phyloP scores from a whole-genome alignment of 2,329 filamentous ascomycete genomes.

The Neodidymelliopsis sp. region DNA sequence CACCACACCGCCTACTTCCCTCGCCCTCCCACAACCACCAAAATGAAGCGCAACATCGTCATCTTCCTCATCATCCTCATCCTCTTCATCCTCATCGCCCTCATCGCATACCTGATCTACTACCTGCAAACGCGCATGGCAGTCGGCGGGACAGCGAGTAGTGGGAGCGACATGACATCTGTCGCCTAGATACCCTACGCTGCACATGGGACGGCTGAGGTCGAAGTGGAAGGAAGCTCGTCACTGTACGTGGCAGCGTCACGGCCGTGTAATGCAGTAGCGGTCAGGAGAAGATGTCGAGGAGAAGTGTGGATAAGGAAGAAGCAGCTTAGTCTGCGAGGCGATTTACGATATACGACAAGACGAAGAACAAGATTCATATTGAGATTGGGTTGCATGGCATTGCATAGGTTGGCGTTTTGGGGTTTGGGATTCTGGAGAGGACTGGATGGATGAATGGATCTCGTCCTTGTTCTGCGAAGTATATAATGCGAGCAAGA shows the following conservation, averaged over 20 bases:
- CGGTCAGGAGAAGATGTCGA: no score
- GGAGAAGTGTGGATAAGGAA: no score
- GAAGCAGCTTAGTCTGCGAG: no score
- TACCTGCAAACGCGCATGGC: constrained; percentile 56
- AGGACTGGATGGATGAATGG: neutral
- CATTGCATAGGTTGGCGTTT: constrained; percentile 7
- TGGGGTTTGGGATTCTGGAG: constrained; percentile 3
- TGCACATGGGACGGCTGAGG: neutral
- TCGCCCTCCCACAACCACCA: constrained; percentile 21
- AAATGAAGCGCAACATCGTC: constrained; percentile 61
- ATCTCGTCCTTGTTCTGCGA: neutral
- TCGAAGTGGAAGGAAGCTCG: no score
- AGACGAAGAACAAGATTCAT: no score
- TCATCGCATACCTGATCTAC: constrained; percentile 60
- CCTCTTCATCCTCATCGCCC: constrained; percentile 59
- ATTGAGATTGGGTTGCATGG: no score
- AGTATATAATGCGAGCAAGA: neutral
- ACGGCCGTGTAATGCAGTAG: no score
- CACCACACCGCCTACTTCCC: neutral
- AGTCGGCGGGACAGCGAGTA: constrained; percentile 42
- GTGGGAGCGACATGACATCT: constrained; percentile 42
- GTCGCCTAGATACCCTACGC: constrained; percentile 1
- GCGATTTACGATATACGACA: no score
- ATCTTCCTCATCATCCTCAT: constrained; percentile 62
- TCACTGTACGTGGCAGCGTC: no score